Base-by-base conservation (phyloP, 148 eudicot species). In the Pharnaceum exiguum region DNA sequence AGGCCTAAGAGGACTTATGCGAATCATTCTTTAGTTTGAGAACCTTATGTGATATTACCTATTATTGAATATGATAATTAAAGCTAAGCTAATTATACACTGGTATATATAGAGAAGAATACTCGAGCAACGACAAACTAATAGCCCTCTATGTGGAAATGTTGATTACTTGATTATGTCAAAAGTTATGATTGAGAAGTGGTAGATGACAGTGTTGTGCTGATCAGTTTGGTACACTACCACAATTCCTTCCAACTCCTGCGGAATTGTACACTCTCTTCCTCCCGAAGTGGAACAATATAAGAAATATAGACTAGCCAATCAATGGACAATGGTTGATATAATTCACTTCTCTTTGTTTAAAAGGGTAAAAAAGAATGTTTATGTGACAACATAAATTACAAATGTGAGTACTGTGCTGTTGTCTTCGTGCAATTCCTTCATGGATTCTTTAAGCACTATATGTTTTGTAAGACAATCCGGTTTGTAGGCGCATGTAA, bases 201-300 rank as follows among this genome's bases (percentile, higher is more conserved):
- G 31, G 32, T 9, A 13, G 37, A 8, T 35, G n/a, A n/a, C n/a
- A 12, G 17, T 47, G 65, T 27, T 31, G 15, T 46, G 54, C 39
- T 59, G 47, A 46, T 59, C 10, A 46, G 55, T 60, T 47, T 60
- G 65, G 65, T 25, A 22, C 46, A 60, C 33, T 46, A 33, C 65
- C 65, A 60, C 24, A 47, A 2, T 29, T 24, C 18, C n/a, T n/a
- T n/a, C 55, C 38, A 16, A 23, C 38, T 26, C 54, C 29, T 49
- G 30, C 23, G 7, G 35, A 49, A n/a, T 26, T n/a, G n/a, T 47
- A 47, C 3, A 49, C 4, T 25, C 26, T 48, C 4, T 18, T 48
- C 24, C 52, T 46, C 51, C 11, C 28, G 8, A 29, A 46, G 51
- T 23, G 51, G 29, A 26, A 23, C 51, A 24, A 5, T 19, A 15